phyloP scores from a whole-genome alignment of 768 basidiomycete genomes.

The Xerocomus brunneocitrinus region DNA sequence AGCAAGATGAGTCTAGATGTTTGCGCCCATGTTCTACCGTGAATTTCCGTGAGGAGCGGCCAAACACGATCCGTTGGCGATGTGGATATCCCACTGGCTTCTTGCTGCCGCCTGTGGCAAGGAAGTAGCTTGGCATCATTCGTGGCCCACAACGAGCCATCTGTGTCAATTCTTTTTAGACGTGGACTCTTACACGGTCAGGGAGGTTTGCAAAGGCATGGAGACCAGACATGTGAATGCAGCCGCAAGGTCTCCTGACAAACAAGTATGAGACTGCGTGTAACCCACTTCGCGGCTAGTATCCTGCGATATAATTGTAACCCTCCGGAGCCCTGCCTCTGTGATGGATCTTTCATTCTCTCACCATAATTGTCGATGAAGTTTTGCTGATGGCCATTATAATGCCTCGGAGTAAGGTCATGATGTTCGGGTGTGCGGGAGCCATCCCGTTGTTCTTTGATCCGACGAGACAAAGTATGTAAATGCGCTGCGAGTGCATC shows the following conservation, averaged over 20 bases:
- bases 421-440: not conserved
- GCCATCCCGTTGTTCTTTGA: not conserved
- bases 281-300: not conserved
- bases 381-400: not conserved
- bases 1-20: not conserved
- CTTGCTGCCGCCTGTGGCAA: not conserved
- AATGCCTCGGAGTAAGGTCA: not conserved
- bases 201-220: not conserved
- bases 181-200: not conserved
- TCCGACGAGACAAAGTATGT: not conserved
- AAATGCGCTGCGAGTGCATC: not conserved
- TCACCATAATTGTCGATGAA: not conserved
- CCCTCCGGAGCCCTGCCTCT: constrained; percentile 1
- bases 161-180: not conserved
- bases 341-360: not conserved
- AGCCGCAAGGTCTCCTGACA: not conserved
- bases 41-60: not conserved
- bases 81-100: not conserved
- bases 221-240: not conserved
- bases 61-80: not conserved
- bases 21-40: not conserved
- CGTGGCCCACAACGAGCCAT: not conserved
- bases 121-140: not conserved
- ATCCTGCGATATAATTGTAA: not conserved
- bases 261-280: not conserved